Percentiles rank a stretch among this genome's conserved stretches.
phyloP scores from a whole-genome alignment of 2,329 filamentous ascomycete genomes.

The Cadophora malorum region DNA sequence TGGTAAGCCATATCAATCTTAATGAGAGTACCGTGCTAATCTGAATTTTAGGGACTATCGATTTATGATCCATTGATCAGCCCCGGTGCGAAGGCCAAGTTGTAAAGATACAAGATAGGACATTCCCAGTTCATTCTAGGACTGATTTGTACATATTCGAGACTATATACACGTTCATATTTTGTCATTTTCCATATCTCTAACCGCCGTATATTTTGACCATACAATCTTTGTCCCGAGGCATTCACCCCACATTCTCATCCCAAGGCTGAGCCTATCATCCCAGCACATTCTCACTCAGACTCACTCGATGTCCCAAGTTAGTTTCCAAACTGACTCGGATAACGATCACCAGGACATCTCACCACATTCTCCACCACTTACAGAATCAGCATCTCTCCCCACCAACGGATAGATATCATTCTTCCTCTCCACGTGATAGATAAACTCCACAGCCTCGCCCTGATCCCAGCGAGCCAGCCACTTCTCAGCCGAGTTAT shows the following conservation, averaged over 20 bases:
- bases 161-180: conserved; percentile 9
- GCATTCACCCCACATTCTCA: neutral
- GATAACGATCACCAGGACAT: conserved; percentile 12
- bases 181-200: neutral
- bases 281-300: conserved; percentile 13
- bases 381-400: neutral
- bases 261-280: conserved; percentile 19
- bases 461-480: conserved; percentile 18
- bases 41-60: conserved; percentile 34
- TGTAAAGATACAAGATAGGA: conserved; percentile 41
- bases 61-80: conserved; percentile 55
- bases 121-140: conserved; percentile 15
- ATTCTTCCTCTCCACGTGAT: conserved; percentile 20
- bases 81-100: conserved; percentile 56
- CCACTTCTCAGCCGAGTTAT: conserved; percentile 17
- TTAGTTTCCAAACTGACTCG: conserved; percentile 7
- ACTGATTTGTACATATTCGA: conserved; percentile 26
- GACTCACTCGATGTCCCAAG: neutral
- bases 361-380: neutral
- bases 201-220: neutral
- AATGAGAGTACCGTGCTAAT: conserved; percentile 27
- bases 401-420: neutral
- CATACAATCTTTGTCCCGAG: neutral
- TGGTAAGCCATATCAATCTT: conserved; percentile 45
- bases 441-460: conserved; percentile 22